Conservation (phyloP, 495 filamentous ascomycete genomes). For the Clavariopsis aquatica region DNA sequence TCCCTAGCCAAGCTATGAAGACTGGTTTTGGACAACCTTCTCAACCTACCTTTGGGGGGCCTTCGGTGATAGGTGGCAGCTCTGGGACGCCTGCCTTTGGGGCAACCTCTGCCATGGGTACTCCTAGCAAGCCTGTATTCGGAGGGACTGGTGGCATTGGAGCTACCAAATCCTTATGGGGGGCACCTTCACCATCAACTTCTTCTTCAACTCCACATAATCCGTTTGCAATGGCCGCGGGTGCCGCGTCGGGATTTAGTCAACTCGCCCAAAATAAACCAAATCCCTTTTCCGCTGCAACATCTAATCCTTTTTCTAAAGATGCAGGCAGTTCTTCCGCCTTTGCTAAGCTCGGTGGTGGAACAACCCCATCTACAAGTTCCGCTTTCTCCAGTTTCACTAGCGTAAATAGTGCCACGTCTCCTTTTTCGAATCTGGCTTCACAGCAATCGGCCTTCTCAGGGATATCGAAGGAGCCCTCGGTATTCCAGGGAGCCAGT, state of each 20-base stretch:
- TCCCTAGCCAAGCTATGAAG: slow-evolving; percentile 20
- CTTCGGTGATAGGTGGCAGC: neutral
- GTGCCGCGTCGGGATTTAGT: neutral
- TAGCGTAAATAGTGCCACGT: slow-evolving; percentile 17
- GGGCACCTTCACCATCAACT: slow-evolving; percentile 33
- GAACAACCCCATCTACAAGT: slow-evolving; percentile 3
- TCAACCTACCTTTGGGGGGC: slow-evolving; percentile 8
- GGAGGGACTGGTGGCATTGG: slow-evolving; percentile 43
- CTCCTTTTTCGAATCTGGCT: slow-evolving; percentile 27
- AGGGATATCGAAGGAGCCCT: slow-evolving; percentile 1
- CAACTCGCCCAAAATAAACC: neutral
- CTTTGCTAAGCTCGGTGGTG: slow-evolving; percentile 29
- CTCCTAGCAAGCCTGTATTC: slow-evolving; percentile 17
- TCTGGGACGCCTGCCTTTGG: slow-evolving; percentile 33
- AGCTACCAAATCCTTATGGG: slow-evolving; percentile 50
- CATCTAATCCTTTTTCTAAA: slow-evolving; percentile 1
- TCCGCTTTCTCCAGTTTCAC: slow-evolving; percentile 36
- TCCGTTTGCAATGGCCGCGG: slow-evolving; percentile 30
- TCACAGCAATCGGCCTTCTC: slow-evolving; percentile 20
- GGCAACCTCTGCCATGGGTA: slow-evolving; percentile 47
- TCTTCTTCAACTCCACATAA: slow-evolving; percentile 24
- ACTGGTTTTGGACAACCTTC: slow-evolving; percentile 39
- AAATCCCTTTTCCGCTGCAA: neutral
- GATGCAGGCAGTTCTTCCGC: slow-evolving; percentile 23
- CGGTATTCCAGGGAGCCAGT: slow-evolving; percentile 14